A percentile compares a stretch with the other conserved stretches of the same genome.
Conservation (phyloP, 208 protist species). For the Vickermania spadyakhi region DNA sequence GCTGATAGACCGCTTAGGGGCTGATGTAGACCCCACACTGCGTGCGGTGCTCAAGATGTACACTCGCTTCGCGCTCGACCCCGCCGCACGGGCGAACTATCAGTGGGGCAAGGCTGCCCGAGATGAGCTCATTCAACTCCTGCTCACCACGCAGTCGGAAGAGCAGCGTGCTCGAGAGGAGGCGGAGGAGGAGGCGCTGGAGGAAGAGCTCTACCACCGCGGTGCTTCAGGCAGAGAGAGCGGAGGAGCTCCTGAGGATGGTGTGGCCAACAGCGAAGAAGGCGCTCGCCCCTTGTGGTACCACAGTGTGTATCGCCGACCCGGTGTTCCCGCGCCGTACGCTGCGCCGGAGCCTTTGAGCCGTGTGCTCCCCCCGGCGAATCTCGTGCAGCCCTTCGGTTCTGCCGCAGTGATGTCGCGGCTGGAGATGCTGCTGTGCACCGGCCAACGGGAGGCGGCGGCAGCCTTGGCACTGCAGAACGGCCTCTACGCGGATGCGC, state of each 20-base stretch:
- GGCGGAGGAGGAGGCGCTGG: neutral
- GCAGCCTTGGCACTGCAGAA: conserved; percentile 44
- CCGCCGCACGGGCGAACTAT: neutral
- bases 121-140: neutral
- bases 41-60: neutral
- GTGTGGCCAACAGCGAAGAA: too few relatives aligned
- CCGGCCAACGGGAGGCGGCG: conserved; percentile 51
- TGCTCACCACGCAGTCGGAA: neutral
- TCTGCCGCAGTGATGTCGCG: conserved; percentile 18
- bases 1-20: neutral
- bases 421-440: conserved; percentile 51
- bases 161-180: neutral
- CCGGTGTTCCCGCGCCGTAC: neutral
- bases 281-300: too few relatives aligned
- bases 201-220: too few relatives aligned
- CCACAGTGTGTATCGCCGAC: neutral
- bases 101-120: conserved; percentile 1
- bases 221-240: too few relatives aligned
- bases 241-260: neutral
- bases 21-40: neutral
- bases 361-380: neutral
- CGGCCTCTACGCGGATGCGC: conserved; percentile 49
- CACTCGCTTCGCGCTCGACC: neutral
- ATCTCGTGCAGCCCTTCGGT: conserved; percentile 8
- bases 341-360: neutral